phyloP scores from a whole-genome alignment of 306 rosid species.

The Lathyrus aphaca region DNA sequence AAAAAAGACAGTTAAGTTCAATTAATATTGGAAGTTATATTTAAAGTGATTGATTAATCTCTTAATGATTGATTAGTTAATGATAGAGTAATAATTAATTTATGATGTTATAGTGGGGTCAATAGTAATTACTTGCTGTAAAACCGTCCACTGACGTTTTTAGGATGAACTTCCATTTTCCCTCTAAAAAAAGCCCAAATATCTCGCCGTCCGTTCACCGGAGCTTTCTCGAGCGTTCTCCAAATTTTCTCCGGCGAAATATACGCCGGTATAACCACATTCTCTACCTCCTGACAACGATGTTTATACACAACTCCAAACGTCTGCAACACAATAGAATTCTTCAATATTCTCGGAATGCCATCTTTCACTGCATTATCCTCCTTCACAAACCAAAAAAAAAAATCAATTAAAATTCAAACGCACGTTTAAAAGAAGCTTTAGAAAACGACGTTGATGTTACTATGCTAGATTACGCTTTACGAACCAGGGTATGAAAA shows the following conservation, averaged over 20 bases:
- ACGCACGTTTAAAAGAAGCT: not conserved
- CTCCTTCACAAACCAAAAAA: slow-evolving; percentile 53
- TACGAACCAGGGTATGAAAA: slow-evolving; percentile 77
- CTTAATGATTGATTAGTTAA: not conserved
- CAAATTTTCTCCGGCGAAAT: slow-evolving; percentile 60
- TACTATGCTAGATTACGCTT: not conserved
- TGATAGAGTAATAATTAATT: not conserved
- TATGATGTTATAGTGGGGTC: slow-evolving; percentile 1
- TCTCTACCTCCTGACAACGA: slow-evolving; percentile 88
- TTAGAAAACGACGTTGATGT: not conserved
- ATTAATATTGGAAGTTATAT: no score
- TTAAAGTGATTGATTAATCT: no score
- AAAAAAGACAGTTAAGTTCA: no score
- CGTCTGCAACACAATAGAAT: slow-evolving; percentile 80
- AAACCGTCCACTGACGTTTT: slow-evolving; percentile 83
- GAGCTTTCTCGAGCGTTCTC: slow-evolving; percentile 51
- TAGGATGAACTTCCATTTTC: slow-evolving; percentile 94
- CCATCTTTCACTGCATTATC: slow-evolving; percentile 77
- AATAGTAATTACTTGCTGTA: slow-evolving; percentile 82
- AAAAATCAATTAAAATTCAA: not conserved
- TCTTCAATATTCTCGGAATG: slow-evolving; percentile 65
- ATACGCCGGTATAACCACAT: slow-evolving; percentile 89
- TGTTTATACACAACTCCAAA: slow-evolving; percentile 73
- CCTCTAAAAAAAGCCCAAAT: slow-evolving; percentile 90
- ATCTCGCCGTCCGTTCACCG: slow-evolving; percentile 61